Evolutionary conservation across 2,329 filamentous ascomycete genomes (phyloP).

Genomic region (Stylonectria norvegica): DNA sequence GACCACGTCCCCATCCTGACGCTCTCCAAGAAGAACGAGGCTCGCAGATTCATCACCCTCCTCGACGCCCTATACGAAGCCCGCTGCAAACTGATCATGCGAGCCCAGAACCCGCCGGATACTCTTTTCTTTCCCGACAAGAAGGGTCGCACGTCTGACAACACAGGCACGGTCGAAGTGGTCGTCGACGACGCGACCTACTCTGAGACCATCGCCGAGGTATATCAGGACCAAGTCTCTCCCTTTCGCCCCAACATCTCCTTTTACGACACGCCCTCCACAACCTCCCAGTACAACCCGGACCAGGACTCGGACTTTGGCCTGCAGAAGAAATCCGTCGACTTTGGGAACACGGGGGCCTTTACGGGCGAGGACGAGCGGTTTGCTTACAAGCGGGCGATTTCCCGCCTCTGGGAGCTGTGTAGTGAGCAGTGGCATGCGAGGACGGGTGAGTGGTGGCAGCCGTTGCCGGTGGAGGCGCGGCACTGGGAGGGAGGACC

Average conservation of each 20-base stretch:
- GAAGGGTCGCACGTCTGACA: conserved; percentile 17
- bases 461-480: conserved; percentile 59
- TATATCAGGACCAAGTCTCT: conserved; percentile 72
- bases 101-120: conserved; percentile 66
- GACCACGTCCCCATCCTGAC: conserved; percentile 67
- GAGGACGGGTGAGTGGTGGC: conserved; percentile 66
- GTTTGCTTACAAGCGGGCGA: conserved; percentile 76
- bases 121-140: conserved; percentile 72
- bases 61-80: conserved; percentile 79
- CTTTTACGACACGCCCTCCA: conserved; percentile 51
- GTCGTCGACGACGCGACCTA: conserved; percentile 39
- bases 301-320: conserved; percentile 58
- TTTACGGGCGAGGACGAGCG: conserved; percentile 79
- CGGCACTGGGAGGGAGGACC: conserved; percentile 61
- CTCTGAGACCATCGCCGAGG: conserved; percentile 53
- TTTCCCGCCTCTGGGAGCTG: conserved; percentile 78
- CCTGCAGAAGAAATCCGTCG: conserved; percentile 38
- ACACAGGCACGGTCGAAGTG: conserved; percentile 8
- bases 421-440: conserved; percentile 71
- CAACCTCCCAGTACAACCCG: conserved; percentile 49
- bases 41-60: conserved; percentile 74
- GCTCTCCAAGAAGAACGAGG: conserved; percentile 72
- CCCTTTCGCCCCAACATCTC: conserved; percentile 79
- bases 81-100: conserved; percentile 70
- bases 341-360: conserved; percentile 65